Evolutionary conservation across 305 asterid genomes (phyloP), one percentile per base, ranked within the genome.

Genomic region (Ilex paraguariensis): DNA sequence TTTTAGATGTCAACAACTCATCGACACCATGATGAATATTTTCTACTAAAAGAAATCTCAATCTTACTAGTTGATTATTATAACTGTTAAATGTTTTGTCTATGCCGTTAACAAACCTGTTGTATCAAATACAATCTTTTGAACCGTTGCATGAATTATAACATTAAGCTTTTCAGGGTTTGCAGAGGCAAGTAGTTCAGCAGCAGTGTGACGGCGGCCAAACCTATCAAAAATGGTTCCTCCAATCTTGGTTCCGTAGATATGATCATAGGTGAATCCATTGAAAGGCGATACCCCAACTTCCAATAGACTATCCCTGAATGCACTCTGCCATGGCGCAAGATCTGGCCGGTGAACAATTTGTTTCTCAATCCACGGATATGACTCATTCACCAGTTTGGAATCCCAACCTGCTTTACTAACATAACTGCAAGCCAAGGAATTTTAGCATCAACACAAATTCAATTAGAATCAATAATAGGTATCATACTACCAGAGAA

Each of bases 201-300:
- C 99, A 0, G 97, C 85, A 15, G 95, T 81, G 73, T 86, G 90
- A 28, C 99, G 95, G 33, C 87, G 95, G 10, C 95, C 97, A 32
- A 70, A 80, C 71, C 84, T 67, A 75, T 90, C 97, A 66, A 90
- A 93, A 72, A 83, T 86, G 65, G 96, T 93, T 16, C 99, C 97
- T 45, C 99, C 99, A 50, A 87, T 84, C 76, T 93, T 93, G 70
- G 97, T 93, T 57, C 99, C 99, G 16, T 86, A 79, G 0, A 81
- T 1, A 62, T 93, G 99, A 72, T 93, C 95, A 54, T 87, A 93
- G 12, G 99, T 87, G 85, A 84, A 93, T 15, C 99, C 99, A 62
- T 90, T 90, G 85, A 74, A 83, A 65, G 99, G 97, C 14, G 95
- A 83, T 15, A 90, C 61, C 5, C 97, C 99, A 60, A 71, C 74